Conservation (phyloP, 1,139 yeast genomes). For the Suhomyces ambrosiae region DNA sequence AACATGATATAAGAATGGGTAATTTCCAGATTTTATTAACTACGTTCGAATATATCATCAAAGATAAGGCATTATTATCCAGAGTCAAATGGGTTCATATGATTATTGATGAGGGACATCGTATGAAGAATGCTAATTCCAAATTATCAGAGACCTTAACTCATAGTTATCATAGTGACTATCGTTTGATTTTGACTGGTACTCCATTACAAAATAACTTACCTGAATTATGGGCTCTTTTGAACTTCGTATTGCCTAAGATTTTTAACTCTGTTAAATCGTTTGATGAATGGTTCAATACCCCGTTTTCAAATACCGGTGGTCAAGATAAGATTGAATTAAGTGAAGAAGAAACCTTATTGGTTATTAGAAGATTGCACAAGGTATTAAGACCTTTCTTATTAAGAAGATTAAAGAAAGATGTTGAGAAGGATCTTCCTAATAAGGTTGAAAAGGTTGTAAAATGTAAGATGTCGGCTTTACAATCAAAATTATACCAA, state of each 20-base stretch:
- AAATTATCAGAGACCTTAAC: constrained; percentile 72
- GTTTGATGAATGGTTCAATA: constrained; percentile 88
- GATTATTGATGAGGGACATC: constrained; percentile 89
- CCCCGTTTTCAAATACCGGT: constrained; percentile 83
- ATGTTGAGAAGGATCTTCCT: constrained; percentile 95
- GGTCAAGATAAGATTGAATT: constrained; percentile 77
- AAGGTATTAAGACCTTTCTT: constrained; percentile 94
- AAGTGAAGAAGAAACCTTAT: constrained; percentile 89
- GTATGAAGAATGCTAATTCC: constrained; percentile 81
- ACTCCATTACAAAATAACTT: constrained; percentile 84
- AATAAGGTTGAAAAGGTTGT: constrained; percentile 93
- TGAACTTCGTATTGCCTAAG: constrained; percentile 77
- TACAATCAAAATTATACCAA: constrained; percentile 78
- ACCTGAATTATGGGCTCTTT: constrained; percentile 83
- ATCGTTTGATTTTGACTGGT: constrained; percentile 81
- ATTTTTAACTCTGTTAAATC: constrained; percentile 82
- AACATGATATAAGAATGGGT: constrained; percentile 60
- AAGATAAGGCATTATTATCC: constrained; percentile 67
- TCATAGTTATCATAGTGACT: constrained; percentile 70
- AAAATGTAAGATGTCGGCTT: constrained; percentile 89
- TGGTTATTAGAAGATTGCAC: constrained; percentile 93
- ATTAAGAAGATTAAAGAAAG: constrained; percentile 91
- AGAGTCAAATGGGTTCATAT: constrained; percentile 79
- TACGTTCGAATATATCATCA: constrained; percentile 77
- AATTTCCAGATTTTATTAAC: constrained; percentile 78